Percentiles rank a stretch among this genome's conserved stretches.
phyloP scores from a whole-genome alignment of 2,329 filamentous ascomycete genomes.

The Cephalotrichum gorgonifer region DNA sequence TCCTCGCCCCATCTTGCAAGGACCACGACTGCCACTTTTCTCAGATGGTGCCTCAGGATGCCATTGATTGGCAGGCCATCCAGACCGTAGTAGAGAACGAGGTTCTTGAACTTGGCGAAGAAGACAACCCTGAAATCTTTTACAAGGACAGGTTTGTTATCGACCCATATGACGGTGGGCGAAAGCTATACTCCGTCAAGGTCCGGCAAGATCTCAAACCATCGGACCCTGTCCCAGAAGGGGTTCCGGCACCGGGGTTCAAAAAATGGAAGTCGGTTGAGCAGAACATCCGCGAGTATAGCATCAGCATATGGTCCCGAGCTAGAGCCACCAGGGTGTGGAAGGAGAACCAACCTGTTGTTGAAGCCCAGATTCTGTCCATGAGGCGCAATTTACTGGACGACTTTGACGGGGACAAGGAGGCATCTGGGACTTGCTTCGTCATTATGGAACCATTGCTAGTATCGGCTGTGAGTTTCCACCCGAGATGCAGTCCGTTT shows the following conservation, averaged over 20 bases:
- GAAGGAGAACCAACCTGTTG: conserved; percentile 66
- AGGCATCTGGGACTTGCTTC: conserved; percentile 40
- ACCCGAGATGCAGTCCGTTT: neutral
- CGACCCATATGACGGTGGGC: conserved; percentile 52
- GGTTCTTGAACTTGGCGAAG: conserved; percentile 22
- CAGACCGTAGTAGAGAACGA: conserved; percentile 22
- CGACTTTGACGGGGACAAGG: conserved; percentile 40
- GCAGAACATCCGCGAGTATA: conserved; percentile 71
- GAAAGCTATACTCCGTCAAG: conserved; percentile 46
- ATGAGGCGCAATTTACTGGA: conserved; percentile 79
- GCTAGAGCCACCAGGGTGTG: conserved; percentile 39
- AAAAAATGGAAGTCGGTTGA: conserved; percentile 26
- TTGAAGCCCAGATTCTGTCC: conserved; percentile 63
- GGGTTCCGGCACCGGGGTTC: conserved; percentile 36
- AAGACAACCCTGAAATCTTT: conserved; percentile 33
- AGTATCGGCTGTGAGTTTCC: conserved; percentile 62
- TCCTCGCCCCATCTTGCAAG: conserved; percentile 52
- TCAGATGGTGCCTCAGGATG: neutral
- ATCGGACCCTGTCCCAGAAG: conserved; percentile 52
- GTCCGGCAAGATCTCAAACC: conserved; percentile 50
- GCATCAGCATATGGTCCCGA: conserved; percentile 62
- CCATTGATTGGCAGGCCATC: conserved; percentile 56
- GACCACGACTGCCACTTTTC: conserved; percentile 13
- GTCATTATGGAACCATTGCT: conserved; percentile 67
- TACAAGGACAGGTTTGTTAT: conserved; percentile 42